A percentile compares a stretch with the other conserved stretches of the same genome.
Evolutionary conservation across 805 yeast genomes (phyloP).

Genomic region (Yarrowia sp.): DNA sequence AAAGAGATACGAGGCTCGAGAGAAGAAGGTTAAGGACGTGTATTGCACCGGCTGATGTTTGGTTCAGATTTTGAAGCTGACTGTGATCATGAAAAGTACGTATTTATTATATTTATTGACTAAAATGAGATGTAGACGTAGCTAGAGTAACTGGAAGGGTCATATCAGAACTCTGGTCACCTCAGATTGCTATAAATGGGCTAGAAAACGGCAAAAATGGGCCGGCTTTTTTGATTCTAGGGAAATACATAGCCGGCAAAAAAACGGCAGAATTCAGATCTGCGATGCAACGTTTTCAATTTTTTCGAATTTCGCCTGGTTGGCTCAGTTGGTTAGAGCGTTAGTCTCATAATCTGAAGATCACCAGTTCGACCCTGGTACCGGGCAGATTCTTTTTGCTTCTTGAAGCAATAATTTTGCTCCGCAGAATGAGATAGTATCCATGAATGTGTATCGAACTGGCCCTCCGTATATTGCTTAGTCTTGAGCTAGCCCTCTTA

Average conservation of each 20-base stretch:
- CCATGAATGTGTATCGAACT: too few relatives aligned
- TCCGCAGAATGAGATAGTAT: too few relatives aligned
- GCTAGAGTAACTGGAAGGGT: too few relatives aligned
- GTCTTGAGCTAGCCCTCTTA: neutral
- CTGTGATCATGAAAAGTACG: neutral
- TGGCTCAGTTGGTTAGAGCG: constrained; percentile 26
- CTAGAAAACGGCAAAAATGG: too few relatives aligned
- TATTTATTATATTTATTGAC: neutral
- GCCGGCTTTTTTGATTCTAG: too few relatives aligned
- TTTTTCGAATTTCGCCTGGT: neutral
- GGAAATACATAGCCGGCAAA: too few relatives aligned
- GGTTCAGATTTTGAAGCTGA: too few relatives aligned
- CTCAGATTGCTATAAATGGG: too few relatives aligned
- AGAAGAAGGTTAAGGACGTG: neutral
- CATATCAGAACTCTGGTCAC: too few relatives aligned
- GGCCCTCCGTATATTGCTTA: neutral
- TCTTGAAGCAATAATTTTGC: neutral
- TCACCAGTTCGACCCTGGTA: constrained; percentile 26
- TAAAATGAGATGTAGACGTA: neutral
- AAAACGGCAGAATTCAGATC: neutral
- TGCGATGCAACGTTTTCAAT: neutral
- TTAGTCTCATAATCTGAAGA: constrained; percentile 25
- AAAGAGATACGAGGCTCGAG: neutral
- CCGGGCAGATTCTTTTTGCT: constrained; percentile 15
- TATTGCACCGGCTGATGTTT: too few relatives aligned